Conservation (phyloP, 2,329 filamentous ascomycete genomes). For the Dryadomyces sulphureus region DNA sequence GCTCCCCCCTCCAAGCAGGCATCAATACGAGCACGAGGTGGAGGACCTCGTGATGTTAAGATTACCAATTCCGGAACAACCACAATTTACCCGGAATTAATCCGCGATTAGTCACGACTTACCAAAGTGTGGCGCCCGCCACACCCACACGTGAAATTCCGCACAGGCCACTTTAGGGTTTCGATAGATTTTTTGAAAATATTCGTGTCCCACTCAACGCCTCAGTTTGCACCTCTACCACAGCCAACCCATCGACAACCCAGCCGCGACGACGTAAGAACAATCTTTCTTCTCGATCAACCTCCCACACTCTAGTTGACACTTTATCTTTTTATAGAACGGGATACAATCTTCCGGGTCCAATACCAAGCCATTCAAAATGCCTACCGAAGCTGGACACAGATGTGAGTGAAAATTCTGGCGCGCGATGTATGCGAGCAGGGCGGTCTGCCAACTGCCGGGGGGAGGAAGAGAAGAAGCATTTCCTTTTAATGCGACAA, state of each 20-base stretch:
- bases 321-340: constrained; percentile 14
- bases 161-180: constrained; percentile 5
- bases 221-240: constrained; percentile 8
- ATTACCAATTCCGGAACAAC: too few species aligned
- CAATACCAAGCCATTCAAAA: constrained; percentile 37
- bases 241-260: constrained; percentile 10
- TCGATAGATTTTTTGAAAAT: constrained; percentile 9
- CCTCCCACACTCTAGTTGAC: background rate
- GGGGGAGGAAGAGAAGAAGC: too few species aligned
- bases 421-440: too few species aligned
- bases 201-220: constrained; percentile 10
- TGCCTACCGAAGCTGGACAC: constrained; percentile 80
- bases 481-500: too few species aligned
- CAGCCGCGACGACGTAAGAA: constrained; percentile 12
- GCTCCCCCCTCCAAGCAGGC: too few species aligned
- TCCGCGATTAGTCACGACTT: background rate
- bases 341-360: constrained; percentile 6
- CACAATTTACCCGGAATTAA: background rate
- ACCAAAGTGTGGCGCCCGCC: too few species aligned
- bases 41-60: too few species aligned
- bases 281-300: background rate
- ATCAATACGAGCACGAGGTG: too few species aligned
- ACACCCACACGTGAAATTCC: background rate
- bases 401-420: constrained; percentile 80
- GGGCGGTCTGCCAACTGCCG: too few species aligned